Conservation (phyloP, 495 filamentous ascomycete species). For the Tuber umbilicatum region DNA sequence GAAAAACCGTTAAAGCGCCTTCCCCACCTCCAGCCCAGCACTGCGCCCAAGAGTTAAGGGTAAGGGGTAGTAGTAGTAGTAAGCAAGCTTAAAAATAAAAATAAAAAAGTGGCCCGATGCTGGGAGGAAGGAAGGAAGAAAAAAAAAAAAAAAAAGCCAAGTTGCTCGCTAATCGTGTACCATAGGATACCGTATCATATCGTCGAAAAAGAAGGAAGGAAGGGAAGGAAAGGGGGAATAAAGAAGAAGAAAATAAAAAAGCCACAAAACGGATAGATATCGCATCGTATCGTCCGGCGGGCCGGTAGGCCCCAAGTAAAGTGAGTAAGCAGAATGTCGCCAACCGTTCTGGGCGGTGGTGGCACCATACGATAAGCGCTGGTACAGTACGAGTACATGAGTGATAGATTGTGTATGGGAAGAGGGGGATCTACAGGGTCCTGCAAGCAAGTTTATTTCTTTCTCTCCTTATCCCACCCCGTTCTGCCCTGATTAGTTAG, state of each 20-base stretch:
- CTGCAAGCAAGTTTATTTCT: background rate
- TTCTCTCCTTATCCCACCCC: too few species aligned
- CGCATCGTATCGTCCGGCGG: background rate
- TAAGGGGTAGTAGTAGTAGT: background rate
- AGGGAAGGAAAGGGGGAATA: background rate
- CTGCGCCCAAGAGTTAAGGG: background rate
- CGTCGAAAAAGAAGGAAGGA: background rate
- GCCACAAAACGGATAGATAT: conserved; percentile 4
- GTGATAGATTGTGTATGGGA: background rate
- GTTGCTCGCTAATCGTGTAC: background rate
- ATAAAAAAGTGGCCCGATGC: background rate
- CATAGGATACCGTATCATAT: background rate
- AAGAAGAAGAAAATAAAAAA: background rate
- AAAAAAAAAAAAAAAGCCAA: background rate
- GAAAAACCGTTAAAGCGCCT: background rate
- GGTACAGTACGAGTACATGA: background rate
- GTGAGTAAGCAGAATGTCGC: background rate
- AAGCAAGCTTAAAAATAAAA: background rate
- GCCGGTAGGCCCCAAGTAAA: background rate
- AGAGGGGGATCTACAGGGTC: background rate
- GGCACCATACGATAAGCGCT: background rate
- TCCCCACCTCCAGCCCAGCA: background rate
- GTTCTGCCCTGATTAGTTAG: too few species aligned
- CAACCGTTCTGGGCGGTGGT: background rate
- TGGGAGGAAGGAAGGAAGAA: background rate